phyloP scores from a whole-genome alignment of 768 basidiomycete species.

The Lactarius trivialis region DNA sequence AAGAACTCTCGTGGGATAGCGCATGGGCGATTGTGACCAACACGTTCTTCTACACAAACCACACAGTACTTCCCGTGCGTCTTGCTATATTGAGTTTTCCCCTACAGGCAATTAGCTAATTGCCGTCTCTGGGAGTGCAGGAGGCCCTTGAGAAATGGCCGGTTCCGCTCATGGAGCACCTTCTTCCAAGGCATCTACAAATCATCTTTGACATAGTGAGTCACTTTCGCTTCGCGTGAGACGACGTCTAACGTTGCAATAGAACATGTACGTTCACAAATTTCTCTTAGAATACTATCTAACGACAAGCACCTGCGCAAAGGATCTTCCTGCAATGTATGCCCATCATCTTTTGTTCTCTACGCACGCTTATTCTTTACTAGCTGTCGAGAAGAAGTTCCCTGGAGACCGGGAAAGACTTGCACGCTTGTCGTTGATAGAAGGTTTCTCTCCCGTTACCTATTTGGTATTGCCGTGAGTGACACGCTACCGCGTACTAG shows the following conservation, averaged over 20 bases:
- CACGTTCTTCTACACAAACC: slow-evolving; percentile 95
- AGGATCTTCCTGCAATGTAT: slow-evolving; percentile 67
- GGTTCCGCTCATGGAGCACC: slow-evolving; percentile 75
- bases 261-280: slow-evolving; percentile 44
- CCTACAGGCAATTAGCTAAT: background rate
- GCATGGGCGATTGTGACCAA: slow-evolving; percentile 89
- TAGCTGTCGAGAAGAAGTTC: slow-evolving; percentile 84
- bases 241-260: slow-evolving; percentile 29
- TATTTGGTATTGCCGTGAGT: background rate
- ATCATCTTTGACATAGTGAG: slow-evolving; percentile 83
- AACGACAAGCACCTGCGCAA: slow-evolving; percentile 15
- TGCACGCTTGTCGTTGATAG: slow-evolving; percentile 84
- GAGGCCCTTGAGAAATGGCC: slow-evolving; percentile 92
- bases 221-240: background rate
- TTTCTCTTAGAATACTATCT: background rate
- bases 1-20: slow-evolving; percentile 72
- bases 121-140: slow-evolving; percentile 30
- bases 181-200: slow-evolving; percentile 86
- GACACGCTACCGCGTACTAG: slow-evolving; percentile 35
- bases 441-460: slow-evolving; percentile 43
- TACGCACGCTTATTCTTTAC: slow-evolving; percentile 10
- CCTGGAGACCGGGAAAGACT: slow-evolving; percentile 80
- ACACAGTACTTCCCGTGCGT: slow-evolving; percentile 82
- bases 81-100: background rate
- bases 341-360: slow-evolving; percentile 14